phyloP scores from a whole-genome alignment of 345 rosid genomes.

The Noccaea caerulescens region DNA sequence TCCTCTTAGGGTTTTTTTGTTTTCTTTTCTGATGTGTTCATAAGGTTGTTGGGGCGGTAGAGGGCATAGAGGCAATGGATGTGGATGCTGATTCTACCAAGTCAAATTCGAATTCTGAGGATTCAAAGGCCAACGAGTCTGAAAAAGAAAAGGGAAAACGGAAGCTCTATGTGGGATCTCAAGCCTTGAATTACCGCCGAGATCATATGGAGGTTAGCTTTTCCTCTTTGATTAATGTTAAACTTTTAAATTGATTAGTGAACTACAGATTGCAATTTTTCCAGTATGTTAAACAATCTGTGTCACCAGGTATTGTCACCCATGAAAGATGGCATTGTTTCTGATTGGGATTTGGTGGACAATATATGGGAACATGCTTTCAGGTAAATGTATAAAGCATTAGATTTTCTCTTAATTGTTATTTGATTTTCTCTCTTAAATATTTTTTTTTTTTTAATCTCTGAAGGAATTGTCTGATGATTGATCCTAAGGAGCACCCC shows the following conservation, averaged over 20 bases:
- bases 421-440: conserved; percentile 21
- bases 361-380: conserved; percentile 98
- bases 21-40: conserved; percentile 31
- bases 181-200: conserved; percentile 80
- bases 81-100: conserved; percentile 58
- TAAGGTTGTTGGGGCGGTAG: conserved; percentile 90
- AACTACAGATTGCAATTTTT: background rate
- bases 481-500: conserved; percentile 99
- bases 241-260: background rate
- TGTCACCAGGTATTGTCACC: conserved; percentile 75
- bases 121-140: conserved; percentile 65
- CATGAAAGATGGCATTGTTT: conserved; percentile 87
- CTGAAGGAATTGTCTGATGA: conserved; percentile 76
- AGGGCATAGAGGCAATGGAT: conserved; percentile 86
- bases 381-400: conserved; percentile 48
- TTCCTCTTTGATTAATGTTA: conserved; percentile 16
- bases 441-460: background rate
- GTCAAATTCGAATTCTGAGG: conserved; percentile 52
- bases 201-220: conserved; percentile 91
- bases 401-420: conserved; percentile 14
- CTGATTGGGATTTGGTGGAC: conserved; percentile 95
- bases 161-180: conserved; percentile 87
- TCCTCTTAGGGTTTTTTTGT: conserved; percentile 26
- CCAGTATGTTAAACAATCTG: background rate
- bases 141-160: conserved; percentile 73